These are phyloP conservation scores for Neofusicoccum ribis DNA, from an alignment of 2,329 filamentous ascomycete genomes.

Conservation along the genomic window DNA sequence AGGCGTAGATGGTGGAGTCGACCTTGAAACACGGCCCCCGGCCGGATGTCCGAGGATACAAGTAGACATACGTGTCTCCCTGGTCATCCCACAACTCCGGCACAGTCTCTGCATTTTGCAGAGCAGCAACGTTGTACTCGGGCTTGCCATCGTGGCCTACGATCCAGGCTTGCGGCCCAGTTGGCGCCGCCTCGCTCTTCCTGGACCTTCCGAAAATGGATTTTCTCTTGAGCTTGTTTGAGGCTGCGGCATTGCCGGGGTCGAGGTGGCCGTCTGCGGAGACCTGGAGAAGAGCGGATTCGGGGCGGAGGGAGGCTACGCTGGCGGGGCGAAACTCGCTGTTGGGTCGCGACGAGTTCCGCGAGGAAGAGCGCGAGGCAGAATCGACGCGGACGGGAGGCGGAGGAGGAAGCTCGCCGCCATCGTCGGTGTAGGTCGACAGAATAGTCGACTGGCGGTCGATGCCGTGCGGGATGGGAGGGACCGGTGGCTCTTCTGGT, in stretches of 20 bases:
- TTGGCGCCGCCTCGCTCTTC: slow-evolving; percentile 26
- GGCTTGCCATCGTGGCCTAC: slow-evolving; percentile 58
- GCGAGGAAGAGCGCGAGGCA: slow-evolving; percentile 14
- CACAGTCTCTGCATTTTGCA: slow-evolving; percentile 55
- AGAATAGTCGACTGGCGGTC: slow-evolving; percentile 7
- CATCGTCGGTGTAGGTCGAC: slow-evolving; percentile 10
- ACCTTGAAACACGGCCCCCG: slow-evolving; percentile 62
- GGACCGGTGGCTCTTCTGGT: slow-evolving; percentile 9
- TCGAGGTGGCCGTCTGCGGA: slow-evolving; percentile 16
- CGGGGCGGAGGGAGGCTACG: slow-evolving; percentile 8
- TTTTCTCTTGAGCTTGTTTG: slow-evolving; percentile 36
- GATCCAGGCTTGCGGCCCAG: slow-evolving; percentile 55
- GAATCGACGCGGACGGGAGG: slow-evolving; percentile 16
- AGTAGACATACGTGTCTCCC: slow-evolving; percentile 64
- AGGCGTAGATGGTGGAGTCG: slow-evolving; percentile 58
- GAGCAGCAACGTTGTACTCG: slow-evolving; percentile 54
- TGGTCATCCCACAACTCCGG: slow-evolving; percentile 63
- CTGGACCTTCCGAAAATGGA: slow-evolving; percentile 34
- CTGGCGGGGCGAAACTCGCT: slow-evolving; percentile 5
- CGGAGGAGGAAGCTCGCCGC: slow-evolving; percentile 12
- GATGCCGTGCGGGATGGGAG: slow-evolving; percentile 12
- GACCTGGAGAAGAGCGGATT: slow-evolving; percentile 15
- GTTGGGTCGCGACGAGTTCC: slow-evolving; percentile 8
- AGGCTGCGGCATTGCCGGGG: slow-evolving; percentile 1
- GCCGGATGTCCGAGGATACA: slow-evolving; percentile 59